Base-by-base conservation (phyloP, 108 stramenopile genomes). In the Fragilaria crotonensis region DNA sequence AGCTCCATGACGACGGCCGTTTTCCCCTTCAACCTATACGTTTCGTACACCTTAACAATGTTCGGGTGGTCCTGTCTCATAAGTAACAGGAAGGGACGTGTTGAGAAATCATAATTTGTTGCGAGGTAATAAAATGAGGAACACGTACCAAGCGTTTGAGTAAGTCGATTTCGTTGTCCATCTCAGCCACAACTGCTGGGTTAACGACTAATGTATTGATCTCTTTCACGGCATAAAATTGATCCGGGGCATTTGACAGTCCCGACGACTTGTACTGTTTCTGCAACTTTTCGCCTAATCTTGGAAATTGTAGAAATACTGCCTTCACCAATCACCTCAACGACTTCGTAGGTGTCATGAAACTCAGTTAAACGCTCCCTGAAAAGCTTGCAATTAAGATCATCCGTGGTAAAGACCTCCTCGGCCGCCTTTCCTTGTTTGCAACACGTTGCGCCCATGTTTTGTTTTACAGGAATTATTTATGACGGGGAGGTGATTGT, bases 1-100 rank as follows among this genome's bases (percentile, higher is more conserved):
- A 83, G 66, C 58, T 84, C 77, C 71, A 89, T 53, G 45, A 95
- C 60, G 18, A 95, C 67, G 25, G 78, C 81, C 21, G 86, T 67
- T 52, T 66, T 60, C 5, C 59, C 41, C 46, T 64, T 54, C 46
- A 84, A 68, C 54, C 74, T 85, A 47, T 70, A 77, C 7, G 82
- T 72, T 73, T 95, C 94, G 46, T 86, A 87, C 17, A 79, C 70
- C 23, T 81, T 80, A 28, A 95, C 80, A 62, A 95, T 92, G 61
- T 95, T 92, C 9, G 94, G 94, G 64, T 95, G 92, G 52, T 95
- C 94, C 23, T n/a, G n/a, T n/a, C n/a, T n/a, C 74, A 64, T 59
- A n/a, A n/a, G n/a, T n/a, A n/a, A n/a, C n/a, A n/a, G n/a, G n/a
- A n/a, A n/a, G n/a, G n/a, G n/a, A n/a, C n/a, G n/a, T n/a, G n/a